Percentiles rank a stretch among this genome's conserved stretches.
Conservation (phyloP, 768 basidiomycete genomes). For the Tylopilus sp. region DNA sequence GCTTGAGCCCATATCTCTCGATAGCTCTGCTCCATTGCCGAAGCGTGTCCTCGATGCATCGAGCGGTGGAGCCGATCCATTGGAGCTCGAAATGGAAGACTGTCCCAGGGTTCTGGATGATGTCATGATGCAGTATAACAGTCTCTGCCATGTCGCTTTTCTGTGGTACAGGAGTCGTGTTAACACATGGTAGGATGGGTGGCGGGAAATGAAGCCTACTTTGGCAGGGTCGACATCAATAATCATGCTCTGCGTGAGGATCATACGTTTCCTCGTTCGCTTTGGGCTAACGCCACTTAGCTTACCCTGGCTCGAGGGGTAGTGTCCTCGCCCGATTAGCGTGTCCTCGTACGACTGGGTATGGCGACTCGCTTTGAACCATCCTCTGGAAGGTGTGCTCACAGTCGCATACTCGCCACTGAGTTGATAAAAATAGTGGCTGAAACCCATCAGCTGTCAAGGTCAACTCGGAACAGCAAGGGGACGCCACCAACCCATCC, state of each 20-base stretch:
- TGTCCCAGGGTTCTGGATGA: constrained; percentile 91
- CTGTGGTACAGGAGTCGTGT: constrained; percentile 35
- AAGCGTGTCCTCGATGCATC: constrained; percentile 85
- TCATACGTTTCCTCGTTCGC: constrained; percentile 56
- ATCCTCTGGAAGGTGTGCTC: constrained; percentile 58
- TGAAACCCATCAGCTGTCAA: constrained; percentile 27
- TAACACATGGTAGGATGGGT: constrained; percentile 2
- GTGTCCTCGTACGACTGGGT: constrained; percentile 39
- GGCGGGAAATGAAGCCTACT: constrained; percentile 34
- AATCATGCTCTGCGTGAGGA: constrained; percentile 86
- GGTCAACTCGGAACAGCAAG: background rate
- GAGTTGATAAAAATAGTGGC: constrained; percentile 87
- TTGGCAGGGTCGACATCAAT: constrained; percentile 83
- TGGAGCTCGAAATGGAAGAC: constrained; percentile 97
- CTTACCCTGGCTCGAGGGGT: constrained; percentile 36
- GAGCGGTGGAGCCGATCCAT: constrained; percentile 94
- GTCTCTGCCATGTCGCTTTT: constrained; percentile 86
- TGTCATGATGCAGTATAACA: constrained; percentile 87
- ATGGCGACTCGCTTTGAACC: constrained; percentile 59
- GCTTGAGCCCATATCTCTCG: constrained; percentile 84
- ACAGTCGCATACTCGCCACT: constrained; percentile 72
- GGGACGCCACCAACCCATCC: constrained; percentile 61
- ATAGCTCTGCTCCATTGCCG: constrained; percentile 78
- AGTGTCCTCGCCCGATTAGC: constrained; percentile 31
- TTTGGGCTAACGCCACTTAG: constrained; percentile 39